These are phyloP conservation scores for Tremella yokohamensis DNA, from an alignment of 768 basidiomycete genomes.

Conservation along the genomic window DNA sequence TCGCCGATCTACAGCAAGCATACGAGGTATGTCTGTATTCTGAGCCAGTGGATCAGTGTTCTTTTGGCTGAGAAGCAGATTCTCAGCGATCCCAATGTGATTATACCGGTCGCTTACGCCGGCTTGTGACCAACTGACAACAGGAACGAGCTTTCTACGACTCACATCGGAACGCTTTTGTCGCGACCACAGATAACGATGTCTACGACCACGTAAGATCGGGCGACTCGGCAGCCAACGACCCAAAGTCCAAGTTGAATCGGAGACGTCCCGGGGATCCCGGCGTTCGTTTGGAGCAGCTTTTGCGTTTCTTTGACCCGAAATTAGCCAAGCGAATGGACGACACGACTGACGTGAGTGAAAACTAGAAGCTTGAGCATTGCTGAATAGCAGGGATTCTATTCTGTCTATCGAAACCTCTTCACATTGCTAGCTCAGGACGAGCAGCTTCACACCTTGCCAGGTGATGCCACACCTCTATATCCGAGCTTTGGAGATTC, in stretches of 20 bases:
- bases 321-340: conserved; percentile 45
- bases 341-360: conserved; percentile 54
- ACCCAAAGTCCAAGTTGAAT: conserved; percentile 42
- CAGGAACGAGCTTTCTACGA: conserved; percentile 85
- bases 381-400: conserved; percentile 67
- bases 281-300: conserved; percentile 73
- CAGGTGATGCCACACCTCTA: conserved; percentile 30
- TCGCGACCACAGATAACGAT: conserved; percentile 76
- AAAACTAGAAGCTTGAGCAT: no score
- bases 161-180: conserved; percentile 74
- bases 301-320: conserved; percentile 76
- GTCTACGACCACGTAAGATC: conserved; percentile 80
- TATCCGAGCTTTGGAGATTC: conserved; percentile 82
- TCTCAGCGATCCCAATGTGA: conserved; percentile 88
- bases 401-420: conserved; percentile 78
- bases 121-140: conserved; percentile 59
- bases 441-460: conserved; percentile 58
- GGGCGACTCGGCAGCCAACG: conserved; percentile 59
- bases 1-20: conserved; percentile 85
- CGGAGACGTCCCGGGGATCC: conserved; percentile 60
- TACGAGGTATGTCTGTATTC: conserved; percentile 67
- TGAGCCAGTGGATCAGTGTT: not conserved
- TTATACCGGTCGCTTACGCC: conserved; percentile 21
- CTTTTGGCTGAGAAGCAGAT: conserved; percentile 56
- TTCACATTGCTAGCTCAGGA: conserved; percentile 79